A percentile compares a stretch with the other conserved stretches of the same genome.
These are phyloP conservation scores for Aspergillus ruber DNA, from an alignment of 2,329 filamentous ascomycete species.

Conservation along the genomic window DNA sequence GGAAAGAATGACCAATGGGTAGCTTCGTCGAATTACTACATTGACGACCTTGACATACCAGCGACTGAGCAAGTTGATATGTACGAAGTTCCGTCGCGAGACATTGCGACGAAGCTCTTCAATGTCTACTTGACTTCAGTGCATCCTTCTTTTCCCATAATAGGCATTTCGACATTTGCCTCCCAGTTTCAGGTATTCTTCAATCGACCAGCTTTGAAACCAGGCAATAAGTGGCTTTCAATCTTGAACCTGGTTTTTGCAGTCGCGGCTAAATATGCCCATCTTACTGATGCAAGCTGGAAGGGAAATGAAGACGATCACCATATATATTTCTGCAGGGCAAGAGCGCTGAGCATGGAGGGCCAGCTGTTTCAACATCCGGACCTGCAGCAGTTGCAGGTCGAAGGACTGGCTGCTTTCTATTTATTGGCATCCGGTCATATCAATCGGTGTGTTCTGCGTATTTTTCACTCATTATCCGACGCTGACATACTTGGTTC, in stretches of 20 bases:
- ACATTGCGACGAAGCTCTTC: slow-evolving; percentile 34
- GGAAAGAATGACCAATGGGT: slow-evolving; percentile 18
- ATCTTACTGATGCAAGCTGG: slow-evolving; percentile 32
- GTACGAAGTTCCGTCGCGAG: slow-evolving; percentile 31
- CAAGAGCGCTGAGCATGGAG: slow-evolving; percentile 32
- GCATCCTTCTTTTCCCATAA: slow-evolving; percentile 41
- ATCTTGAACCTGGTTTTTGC: slow-evolving; percentile 42
- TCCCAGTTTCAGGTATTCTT: slow-evolving; percentile 37
- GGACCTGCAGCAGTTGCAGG: slow-evolving; percentile 39
- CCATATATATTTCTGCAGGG: slow-evolving; percentile 36
- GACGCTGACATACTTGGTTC: slow-evolving; percentile 2
- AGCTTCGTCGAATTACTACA: slow-evolving; percentile 31
- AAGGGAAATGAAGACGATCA: slow-evolving; percentile 33
- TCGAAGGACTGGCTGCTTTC: slow-evolving; percentile 36
- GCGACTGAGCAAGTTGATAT: slow-evolving; percentile 28
- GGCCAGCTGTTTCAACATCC: slow-evolving; percentile 36
- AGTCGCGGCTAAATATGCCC: slow-evolving; percentile 35
- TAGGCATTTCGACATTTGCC: slow-evolving; percentile 37
- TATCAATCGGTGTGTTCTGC: slow-evolving; percentile 35
- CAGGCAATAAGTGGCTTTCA: slow-evolving; percentile 37
- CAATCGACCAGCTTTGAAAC: slow-evolving; percentile 25
- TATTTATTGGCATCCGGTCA: slow-evolving; percentile 37
- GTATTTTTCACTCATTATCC: background rate
- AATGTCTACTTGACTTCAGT: slow-evolving; percentile 36
- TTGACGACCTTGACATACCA: slow-evolving; percentile 36